Conservation (phyloP, 805 yeast genomes). For the Candida pini region DNA sequence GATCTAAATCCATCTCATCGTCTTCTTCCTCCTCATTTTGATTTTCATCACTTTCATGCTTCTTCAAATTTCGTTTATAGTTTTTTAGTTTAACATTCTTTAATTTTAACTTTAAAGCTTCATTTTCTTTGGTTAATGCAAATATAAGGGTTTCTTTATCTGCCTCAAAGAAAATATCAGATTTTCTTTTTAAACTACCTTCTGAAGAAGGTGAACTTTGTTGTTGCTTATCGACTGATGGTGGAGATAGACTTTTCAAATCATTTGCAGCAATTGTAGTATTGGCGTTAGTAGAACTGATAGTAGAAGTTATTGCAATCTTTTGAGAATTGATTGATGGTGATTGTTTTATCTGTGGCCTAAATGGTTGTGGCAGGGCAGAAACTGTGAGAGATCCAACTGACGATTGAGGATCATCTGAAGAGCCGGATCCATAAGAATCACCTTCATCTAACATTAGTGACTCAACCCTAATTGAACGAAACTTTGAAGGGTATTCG, state of each 20-base stretch:
- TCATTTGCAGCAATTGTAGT: background rate
- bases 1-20: slow-evolving; percentile 1
- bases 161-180: background rate
- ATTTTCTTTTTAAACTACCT: background rate
- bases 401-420: background rate
- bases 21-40: slow-evolving; percentile 10
- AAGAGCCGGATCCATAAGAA: background rate
- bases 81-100: slow-evolving; percentile 21
- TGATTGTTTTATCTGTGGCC: background rate
- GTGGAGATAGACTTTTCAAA: background rate
- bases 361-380: background rate
- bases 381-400: background rate
- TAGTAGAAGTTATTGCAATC: background rate
- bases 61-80: too few species aligned
- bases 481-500: slow-evolving; percentile 41
- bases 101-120: slow-evolving; percentile 22
- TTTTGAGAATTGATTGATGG: background rate
- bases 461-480: slow-evolving; percentile 34
- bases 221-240: background rate
- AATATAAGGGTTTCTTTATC: slow-evolving; percentile 10
- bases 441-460: slow-evolving; percentile 12
- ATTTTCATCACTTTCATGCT: slow-evolving; percentile 11
- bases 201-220: background rate
- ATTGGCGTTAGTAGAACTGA: background rate
- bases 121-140: slow-evolving; percentile 24